These are phyloP conservation scores for Panicum virgatum DNA, from an alignment of 202 grass and related monocot species.

Conservation along the genomic window DNA sequence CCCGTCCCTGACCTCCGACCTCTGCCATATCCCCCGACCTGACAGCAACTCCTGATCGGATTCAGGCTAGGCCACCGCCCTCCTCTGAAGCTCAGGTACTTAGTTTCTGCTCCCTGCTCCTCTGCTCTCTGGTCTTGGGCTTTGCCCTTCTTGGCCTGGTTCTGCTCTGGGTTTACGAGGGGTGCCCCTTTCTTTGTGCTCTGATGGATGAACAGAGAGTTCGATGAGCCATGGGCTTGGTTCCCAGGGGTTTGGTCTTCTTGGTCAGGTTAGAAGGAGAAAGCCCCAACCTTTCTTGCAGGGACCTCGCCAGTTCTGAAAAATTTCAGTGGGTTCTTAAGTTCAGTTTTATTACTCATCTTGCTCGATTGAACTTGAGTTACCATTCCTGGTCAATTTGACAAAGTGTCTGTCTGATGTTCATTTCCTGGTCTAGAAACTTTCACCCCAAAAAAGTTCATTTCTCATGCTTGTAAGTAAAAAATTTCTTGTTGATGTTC, in stretches of 20 bases:
- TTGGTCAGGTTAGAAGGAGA: slow-evolving; percentile 12
- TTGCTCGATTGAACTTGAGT: neutral
- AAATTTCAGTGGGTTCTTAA: slow-evolving; percentile 9
- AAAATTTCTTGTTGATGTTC: neutral
- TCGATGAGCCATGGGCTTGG: slow-evolving; percentile 26
- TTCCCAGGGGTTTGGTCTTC: neutral
- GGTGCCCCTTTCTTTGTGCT: neutral
- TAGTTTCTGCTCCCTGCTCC: neutral
- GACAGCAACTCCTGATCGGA: slow-evolving; percentile 59
- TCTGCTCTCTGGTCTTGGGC: neutral
- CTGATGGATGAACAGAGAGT: slow-evolving; percentile 6
- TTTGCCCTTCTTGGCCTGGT: slow-evolving; percentile 1
- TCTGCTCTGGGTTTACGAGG: slow-evolving; percentile 21
- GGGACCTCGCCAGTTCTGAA: neutral
- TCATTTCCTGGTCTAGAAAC: too few relatives aligned
- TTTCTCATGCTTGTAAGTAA: slow-evolving; percentile 1
- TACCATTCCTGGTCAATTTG: slow-evolving; percentile 1
- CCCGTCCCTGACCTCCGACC: slow-evolving; percentile 30
- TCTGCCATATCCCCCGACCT: slow-evolving; percentile 32
- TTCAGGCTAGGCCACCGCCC: slow-evolving; percentile 17
- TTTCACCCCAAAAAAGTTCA: neutral
- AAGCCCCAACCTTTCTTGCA: slow-evolving; percentile 7
- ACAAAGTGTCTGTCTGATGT: too few relatives aligned
- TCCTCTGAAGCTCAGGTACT: slow-evolving; percentile 25
- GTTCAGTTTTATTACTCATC: neutral